These are phyloP conservation scores for Curvularia spicifera DNA, from an alignment of 2,329 filamentous ascomycete species.

Conservation along the genomic window DNA sequence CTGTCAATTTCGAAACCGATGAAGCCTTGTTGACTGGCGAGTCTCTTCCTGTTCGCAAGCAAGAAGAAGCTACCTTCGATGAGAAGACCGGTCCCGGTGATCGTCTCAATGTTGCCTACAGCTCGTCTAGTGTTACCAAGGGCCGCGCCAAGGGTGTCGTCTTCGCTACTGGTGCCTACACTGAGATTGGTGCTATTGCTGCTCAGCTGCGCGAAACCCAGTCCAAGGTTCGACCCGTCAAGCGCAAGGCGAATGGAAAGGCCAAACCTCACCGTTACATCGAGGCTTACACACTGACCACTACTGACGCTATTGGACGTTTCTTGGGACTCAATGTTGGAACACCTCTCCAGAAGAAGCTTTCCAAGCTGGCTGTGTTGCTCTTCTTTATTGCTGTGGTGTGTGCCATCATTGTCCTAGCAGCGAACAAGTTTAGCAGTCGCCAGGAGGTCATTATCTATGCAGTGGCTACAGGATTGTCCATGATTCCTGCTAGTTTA, in stretches of 20 bases:
- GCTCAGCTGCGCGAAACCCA: constrained; percentile 65
- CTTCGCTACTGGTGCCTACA: constrained; percentile 71
- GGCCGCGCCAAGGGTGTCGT: constrained; percentile 72
- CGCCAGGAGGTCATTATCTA: constrained; percentile 50
- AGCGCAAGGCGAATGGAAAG: constrained; percentile 47
- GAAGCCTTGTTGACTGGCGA: constrained; percentile 75
- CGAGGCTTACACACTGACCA: constrained; percentile 59
- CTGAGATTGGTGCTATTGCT: constrained; percentile 76
- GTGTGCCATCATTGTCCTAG: constrained; percentile 45
- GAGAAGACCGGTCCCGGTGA: constrained; percentile 67
- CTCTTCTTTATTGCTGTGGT: constrained; percentile 23
- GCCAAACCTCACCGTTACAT: constrained; percentile 47
- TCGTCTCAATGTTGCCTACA: constrained; percentile 72
- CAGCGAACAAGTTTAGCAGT: constrained; percentile 45
- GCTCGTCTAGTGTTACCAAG: constrained; percentile 46
- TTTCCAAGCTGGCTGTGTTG: constrained; percentile 42
- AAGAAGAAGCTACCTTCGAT: constrained; percentile 61
- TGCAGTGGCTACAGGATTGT: constrained; percentile 45
- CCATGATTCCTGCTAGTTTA: constrained; percentile 47
- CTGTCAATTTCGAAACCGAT: constrained; percentile 77
- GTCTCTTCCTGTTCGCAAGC: constrained; percentile 70
- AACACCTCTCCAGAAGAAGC: constrained; percentile 48
- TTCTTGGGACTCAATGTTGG: constrained; percentile 51
- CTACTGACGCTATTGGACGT: constrained; percentile 44
- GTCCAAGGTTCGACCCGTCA: constrained; percentile 47